Base-by-base conservation (phyloP, 2,329 filamentous ascomycete species). In the Aspergillus udagawae region DNA sequence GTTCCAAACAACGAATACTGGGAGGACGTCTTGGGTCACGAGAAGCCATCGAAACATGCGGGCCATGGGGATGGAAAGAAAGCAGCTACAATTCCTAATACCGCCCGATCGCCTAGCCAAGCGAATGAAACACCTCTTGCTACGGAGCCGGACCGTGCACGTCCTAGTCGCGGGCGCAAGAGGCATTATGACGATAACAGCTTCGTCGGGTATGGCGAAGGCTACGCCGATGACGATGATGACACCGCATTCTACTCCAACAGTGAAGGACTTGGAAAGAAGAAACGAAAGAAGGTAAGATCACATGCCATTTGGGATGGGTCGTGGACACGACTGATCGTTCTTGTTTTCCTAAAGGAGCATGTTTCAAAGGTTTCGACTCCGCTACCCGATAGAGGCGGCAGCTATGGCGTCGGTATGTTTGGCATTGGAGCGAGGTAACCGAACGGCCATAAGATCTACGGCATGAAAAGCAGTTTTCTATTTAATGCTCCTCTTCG, bases 141-240 rank as follows among this genome's bases (percentile, higher is more conserved):
- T 17, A 54, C 67, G 4, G 77, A 78, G 52, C 52, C 64, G 25
- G 74, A 75, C 21, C 67, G 72, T 20, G 50, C 61, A 45, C 70
- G 79, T 45, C 74, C 78, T 12, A 78, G 74, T 60, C 78, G 79
- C 23, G 73, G 76, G 49, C 77, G 76, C 42, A 80, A 80, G 67
- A 76, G 80, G 64, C 72, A 79, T 63, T 81, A 81, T 62, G 77
- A 78, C 62, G 79, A 81, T 49, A 76, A 77, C 59, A 81, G 78
- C 63, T 81, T 80, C 65, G 77, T 77, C 54, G 79, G 79, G 1
- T 81, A 81, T 60, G 79, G 77, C 53, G 78, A 80, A 72, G 79
- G 79, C 21, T 81, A 73, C 64, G 74, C 76, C 25, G 79, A 81
- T 66, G 77, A 79, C 56, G 79, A 80, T 57, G 73, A 74, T 50